phyloP scores from a whole-genome alignment of 176 grass and related monocot species.

The Phoenix dactylifera region DNA sequence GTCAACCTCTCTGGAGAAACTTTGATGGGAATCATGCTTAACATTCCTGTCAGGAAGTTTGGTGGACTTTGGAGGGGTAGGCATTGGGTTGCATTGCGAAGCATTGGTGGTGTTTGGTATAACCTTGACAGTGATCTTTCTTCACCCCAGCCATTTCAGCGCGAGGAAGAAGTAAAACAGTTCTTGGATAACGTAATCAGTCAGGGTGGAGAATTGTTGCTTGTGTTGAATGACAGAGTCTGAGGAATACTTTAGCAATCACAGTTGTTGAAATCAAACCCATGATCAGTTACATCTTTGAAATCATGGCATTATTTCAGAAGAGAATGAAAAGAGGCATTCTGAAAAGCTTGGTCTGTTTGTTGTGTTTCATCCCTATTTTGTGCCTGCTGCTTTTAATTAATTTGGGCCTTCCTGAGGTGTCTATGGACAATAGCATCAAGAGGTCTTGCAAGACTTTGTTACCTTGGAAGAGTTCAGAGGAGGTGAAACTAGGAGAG shows the following conservation, averaged over 20 bases:
- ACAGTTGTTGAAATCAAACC: too few relatives aligned
- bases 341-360: neutral
- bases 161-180: constrained; percentile 33
- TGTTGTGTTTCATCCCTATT: neutral
- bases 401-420: constrained; percentile 11
- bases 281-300: too few relatives aligned
- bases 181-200: constrained; percentile 51
- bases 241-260: neutral
- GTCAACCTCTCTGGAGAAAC: constrained; percentile 42
- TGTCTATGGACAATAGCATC: neutral
- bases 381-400: constrained; percentile 1
- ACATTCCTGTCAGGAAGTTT: constrained; percentile 40
- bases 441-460: neutral
- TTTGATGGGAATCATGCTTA: constrained; percentile 71
- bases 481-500: constrained; percentile 22
- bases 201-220: constrained; percentile 56
- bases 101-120: constrained; percentile 60
- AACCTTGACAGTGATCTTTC: constrained; percentile 79
- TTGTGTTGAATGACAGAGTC: constrained; percentile 44
- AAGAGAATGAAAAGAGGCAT: constrained; percentile 2
- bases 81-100: constrained; percentile 70
- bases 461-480: neutral
- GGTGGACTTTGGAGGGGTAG: constrained; percentile 58
- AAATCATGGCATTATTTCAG: neutral
- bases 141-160: constrained; percentile 44